Conservation (phyloP, 2,329 filamentous ascomycete genomes). For the Cadophora gregata region DNA sequence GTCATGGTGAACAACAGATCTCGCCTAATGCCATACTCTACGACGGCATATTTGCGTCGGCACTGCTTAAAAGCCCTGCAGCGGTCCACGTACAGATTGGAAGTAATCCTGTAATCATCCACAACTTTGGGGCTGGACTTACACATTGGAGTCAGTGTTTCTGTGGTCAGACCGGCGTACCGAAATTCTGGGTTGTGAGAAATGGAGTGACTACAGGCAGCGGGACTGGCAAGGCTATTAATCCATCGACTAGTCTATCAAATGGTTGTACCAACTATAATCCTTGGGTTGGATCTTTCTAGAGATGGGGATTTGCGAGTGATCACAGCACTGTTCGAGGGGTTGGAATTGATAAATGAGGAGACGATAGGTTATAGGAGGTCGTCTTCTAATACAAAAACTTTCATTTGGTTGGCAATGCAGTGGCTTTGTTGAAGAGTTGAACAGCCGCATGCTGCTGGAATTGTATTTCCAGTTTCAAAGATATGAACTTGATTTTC, state of each 20-base stretch:
- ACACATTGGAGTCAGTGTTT: slow-evolving; percentile 43
- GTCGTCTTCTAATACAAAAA: no score
- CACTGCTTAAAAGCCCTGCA: slow-evolving; percentile 41
- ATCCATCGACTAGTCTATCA: slow-evolving; percentile 25
- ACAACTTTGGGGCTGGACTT: slow-evolving; percentile 30
- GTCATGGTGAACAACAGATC: slow-evolving; percentile 31
- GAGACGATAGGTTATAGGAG: no score
- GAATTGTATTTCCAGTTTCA: no score
- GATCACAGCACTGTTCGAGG: no score
- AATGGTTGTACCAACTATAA: slow-evolving; percentile 41
- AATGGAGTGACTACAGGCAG: slow-evolving; percentile 34
- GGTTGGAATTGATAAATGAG: no score
- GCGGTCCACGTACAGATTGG: slow-evolving; percentile 45
- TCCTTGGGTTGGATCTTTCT: slow-evolving; percentile 40
- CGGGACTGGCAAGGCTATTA: slow-evolving; percentile 40
- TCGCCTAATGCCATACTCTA: slow-evolving; percentile 44
- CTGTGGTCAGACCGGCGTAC: slow-evolving; percentile 42
- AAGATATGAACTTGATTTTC: no score
- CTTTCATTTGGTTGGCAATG: no score
- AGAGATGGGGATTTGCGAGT: no score
- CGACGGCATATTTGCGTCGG: slow-evolving; percentile 41
- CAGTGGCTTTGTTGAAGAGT: no score
- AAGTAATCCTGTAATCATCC: slow-evolving; percentile 25
- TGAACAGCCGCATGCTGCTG: no score
- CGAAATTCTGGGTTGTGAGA: slow-evolving; percentile 41